Conservation (phyloP, 1,139 yeast genomes). For the Geotrichum histeridarum region DNA sequence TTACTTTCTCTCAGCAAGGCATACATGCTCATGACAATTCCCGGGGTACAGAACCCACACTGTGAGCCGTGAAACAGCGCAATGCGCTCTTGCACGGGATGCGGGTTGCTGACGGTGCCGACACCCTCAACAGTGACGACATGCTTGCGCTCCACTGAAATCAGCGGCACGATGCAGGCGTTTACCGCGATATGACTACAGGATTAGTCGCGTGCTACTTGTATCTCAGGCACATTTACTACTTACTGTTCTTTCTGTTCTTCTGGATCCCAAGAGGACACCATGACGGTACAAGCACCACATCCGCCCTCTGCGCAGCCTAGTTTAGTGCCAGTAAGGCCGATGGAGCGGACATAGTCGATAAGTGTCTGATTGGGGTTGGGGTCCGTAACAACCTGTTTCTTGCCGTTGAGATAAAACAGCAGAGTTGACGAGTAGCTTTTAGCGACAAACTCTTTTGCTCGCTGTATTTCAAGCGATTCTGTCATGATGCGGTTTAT, state of each 20-base stretch:
- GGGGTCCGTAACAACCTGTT: conserved; percentile 37
- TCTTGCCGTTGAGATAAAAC: conserved; percentile 42
- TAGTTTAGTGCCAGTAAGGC: conserved; percentile 44
- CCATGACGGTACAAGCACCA: conserved; percentile 46
- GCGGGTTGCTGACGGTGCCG: conserved; percentile 40
- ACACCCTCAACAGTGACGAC: conserved; percentile 45
- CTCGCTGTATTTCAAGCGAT: conserved; percentile 11
- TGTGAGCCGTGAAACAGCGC: conserved; percentile 48
- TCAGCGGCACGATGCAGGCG: conserved; percentile 44
- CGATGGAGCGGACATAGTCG: conserved; percentile 39
- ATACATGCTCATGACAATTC: conserved; percentile 46
- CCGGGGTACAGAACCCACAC: conserved; percentile 49
- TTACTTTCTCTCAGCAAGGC: conserved; percentile 40
- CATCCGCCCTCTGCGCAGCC: conserved; percentile 49
- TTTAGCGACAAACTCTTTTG: conserved; percentile 17
- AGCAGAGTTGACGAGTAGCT: conserved; percentile 27
- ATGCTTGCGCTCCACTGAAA: conserved; percentile 44
- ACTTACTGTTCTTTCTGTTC: conserved; percentile 29
- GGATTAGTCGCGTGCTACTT: background rate
- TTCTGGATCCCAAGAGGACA: conserved; percentile 35
- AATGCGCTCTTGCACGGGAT: conserved; percentile 45
- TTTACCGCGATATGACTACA: conserved; percentile 40
- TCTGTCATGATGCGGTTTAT: conserved; percentile 5
- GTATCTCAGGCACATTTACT: background rate
- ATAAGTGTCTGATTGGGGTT: conserved; percentile 43